phyloP scores from a whole-genome alignment of 2,329 filamentous ascomycete species.

The Penicillium sp. region DNA sequence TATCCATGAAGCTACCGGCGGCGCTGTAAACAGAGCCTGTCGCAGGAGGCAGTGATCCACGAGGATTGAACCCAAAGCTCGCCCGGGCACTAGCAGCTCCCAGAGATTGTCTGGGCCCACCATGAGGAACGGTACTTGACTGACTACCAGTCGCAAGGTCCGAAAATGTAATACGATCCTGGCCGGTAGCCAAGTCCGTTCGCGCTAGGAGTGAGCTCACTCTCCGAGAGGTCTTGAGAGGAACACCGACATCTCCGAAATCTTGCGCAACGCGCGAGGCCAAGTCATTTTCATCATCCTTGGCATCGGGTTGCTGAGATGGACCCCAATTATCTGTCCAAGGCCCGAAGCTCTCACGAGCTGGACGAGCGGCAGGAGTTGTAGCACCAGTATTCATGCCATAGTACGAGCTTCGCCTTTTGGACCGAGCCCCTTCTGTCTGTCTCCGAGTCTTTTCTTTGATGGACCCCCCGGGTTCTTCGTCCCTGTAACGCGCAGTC shows the following conservation, averaged over 20 bases:
- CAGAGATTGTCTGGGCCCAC: slow-evolving; percentile 63
- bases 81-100: slow-evolving; percentile 59
- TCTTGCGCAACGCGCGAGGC: slow-evolving; percentile 68
- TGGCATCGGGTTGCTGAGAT: slow-evolving; percentile 20
- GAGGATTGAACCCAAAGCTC: slow-evolving; percentile 52
- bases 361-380: slow-evolving; percentile 63
- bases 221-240: slow-evolving; percentile 61
- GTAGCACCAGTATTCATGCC: slow-evolving; percentile 62
- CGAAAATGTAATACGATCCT: slow-evolving; percentile 72
- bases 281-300: slow-evolving; percentile 50
- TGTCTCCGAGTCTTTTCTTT: slow-evolving; percentile 43
- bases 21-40: slow-evolving; percentile 43
- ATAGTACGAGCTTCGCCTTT: slow-evolving; percentile 61
- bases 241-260: slow-evolving; percentile 49
- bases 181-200: slow-evolving; percentile 77
- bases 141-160: slow-evolving; percentile 56
- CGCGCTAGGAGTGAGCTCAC: slow-evolving; percentile 88
- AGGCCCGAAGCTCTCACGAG: slow-evolving; percentile 71
- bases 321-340: slow-evolving; percentile 42
- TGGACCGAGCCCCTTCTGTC: slow-evolving; percentile 60
- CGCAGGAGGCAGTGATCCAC: slow-evolving; percentile 52
- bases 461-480: slow-evolving; percentile 49
- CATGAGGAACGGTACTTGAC: slow-evolving; percentile 31
- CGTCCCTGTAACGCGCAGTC: slow-evolving; percentile 70
- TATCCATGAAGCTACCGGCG: slow-evolving; percentile 60